Evolutionary conservation across 257 asterid species (phyloP), one percentile per base, ranked within the genome.

Genomic region (Solanum tarijense): DNA sequence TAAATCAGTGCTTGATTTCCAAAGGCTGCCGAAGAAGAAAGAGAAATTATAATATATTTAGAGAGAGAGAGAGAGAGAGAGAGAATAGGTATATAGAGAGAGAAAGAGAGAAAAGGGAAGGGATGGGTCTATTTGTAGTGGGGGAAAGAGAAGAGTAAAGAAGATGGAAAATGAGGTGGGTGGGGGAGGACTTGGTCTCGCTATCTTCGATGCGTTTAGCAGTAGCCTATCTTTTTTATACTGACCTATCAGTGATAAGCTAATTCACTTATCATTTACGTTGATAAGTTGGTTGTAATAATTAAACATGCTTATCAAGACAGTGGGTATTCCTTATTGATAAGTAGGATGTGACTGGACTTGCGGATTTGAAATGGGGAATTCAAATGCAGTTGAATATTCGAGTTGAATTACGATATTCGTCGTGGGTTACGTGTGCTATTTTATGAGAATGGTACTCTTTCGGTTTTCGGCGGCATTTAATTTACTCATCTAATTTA

Each of bases 161-260:
- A 73, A 35, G 83, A 82, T 83, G 85, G 88, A 32, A 88, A 39
- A 76, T 68, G 86, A 52, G 60, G 89, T 95, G 94, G 93, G 91
- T 88, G 88, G 89, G 91, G 84, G 89, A 68, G 91, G 98, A 94
- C 98, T 93, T 92, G 98, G 99, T 93, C 99, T 94, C 96, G 95
- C 98, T 93, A 94, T 94, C 98, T 92, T 93, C 96, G 96, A 95
- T 94, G 99, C 97, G 93, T 94, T 95, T 93, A 94, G 96, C 98
- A 94, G 96, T 90, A 87, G 94, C 91, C 93, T 91, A 88, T 93
- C 98, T 91, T 91, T 90, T 86, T 91, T 82, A 91, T 86, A 90
- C 95, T 90, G 91, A 90, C 94, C 88, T 94, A 96, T 95, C 96
- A 86, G 65, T 88, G 74, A 95, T 94, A 92, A 41, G 88, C 0